Evolutionary conservation across 2,329 filamentous ascomycete species (phyloP), one percentile per base, ranked within the genome.

Genomic region (Paraphoma chrysanthemicola): DNA sequence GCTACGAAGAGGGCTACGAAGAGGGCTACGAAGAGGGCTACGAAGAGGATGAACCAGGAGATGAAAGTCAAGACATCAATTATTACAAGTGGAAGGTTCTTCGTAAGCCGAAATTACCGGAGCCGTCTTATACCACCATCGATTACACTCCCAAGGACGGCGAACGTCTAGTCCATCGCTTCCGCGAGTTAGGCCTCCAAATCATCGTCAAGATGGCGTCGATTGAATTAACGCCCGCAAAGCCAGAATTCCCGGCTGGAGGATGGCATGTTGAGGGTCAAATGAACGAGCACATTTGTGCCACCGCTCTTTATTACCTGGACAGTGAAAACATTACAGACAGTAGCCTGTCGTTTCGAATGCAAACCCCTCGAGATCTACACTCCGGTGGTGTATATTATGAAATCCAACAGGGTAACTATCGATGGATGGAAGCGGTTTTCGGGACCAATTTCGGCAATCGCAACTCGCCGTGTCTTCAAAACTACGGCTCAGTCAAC

Each of bases 121-220:
- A 66, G 28, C 39, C 58, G 17, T 14, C 30, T 1, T 62, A 62
- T 17, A 12, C 57, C 12, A 57, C 64, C 4, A 38, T 69, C 9
- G 50, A 68, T 11, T 67, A 70, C 39, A 33, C 48, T 1, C 63
- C 62, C 10, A 28, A 53, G 36, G 10, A 43, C 10, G 57, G 46
- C 11, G 38, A 53, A 17, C 56, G 56, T 11, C 59, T 68, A n/a
- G 14, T 51, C 10, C 59, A 68, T 10, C 54, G 31, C 1, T 70
- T 59, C 33, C 44, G 28, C 14, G 36, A 58, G 9, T 54, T 60
- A 30, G 67, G 68, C 4, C 66, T 90, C 3, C 88, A 90, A 63
- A 72, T 90, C 36, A 86, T 90, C 48, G 82, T 89, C 31, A 89
- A 89, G 66, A 77, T 90, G 60, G 81, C 85, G 1, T 83, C 80